phyloP scores from a whole-genome alignment of 2,329 filamentous ascomycete genomes.

The Neurospora crassa region DNA sequence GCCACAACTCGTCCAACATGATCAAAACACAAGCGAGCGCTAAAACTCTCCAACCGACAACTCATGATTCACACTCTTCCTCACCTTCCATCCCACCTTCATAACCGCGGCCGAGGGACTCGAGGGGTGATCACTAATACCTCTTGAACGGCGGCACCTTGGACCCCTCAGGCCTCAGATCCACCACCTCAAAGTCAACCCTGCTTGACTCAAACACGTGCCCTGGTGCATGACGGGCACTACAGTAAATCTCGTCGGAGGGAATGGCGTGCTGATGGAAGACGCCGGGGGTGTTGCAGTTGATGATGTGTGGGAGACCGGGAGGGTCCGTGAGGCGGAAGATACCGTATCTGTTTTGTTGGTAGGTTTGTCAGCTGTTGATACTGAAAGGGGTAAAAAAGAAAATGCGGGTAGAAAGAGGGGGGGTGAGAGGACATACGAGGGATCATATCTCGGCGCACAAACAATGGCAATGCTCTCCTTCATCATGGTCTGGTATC shows the following conservation, averaged over 20 bases:
- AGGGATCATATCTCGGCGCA: constrained; percentile 69
- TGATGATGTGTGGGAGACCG: constrained; percentile 73
- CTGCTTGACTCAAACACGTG: constrained; percentile 61
- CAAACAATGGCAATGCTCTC: constrained; percentile 97
- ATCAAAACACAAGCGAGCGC: background rate
- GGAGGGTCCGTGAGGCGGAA: constrained; percentile 92
- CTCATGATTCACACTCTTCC: background rate
- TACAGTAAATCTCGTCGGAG: constrained; percentile 62
- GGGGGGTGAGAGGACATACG: constrained; percentile 39
- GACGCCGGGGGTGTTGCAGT: constrained; percentile 66
- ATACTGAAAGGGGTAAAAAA: background rate
- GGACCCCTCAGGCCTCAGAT: constrained; percentile 33
- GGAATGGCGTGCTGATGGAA: constrained; percentile 64
- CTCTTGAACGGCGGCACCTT: background rate
- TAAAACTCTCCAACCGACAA: background rate
- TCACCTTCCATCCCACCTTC: background rate
- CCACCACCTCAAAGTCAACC: constrained; percentile 50
- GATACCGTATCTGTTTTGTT: constrained; percentile 62
- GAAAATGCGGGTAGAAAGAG: too few species aligned
- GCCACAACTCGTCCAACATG: background rate
- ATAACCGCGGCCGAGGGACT: background rate
- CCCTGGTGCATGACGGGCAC: constrained; percentile 55
- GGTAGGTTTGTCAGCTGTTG: background rate
- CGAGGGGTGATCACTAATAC: background rate
- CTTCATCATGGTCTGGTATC: constrained; percentile 92